Conservation (phyloP, 2,329 filamentous ascomycete species). For the Anisogramma anomala region DNA sequence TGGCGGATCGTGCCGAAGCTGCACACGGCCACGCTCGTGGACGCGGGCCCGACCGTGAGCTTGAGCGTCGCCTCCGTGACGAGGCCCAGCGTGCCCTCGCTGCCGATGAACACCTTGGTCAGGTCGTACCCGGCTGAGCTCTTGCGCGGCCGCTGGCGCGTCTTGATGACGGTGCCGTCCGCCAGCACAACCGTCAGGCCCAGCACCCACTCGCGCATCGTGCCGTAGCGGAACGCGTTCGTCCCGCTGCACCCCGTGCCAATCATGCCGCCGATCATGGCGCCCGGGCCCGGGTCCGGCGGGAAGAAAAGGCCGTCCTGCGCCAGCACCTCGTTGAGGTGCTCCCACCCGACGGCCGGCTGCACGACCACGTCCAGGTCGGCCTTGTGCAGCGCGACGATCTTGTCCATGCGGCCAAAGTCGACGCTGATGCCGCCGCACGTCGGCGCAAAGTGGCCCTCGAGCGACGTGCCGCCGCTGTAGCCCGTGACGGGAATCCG, state of each 20-base stretch:
- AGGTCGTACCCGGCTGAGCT: slow-evolving; percentile 87
- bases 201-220: slow-evolving; percentile 81
- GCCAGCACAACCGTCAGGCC: slow-evolving; percentile 72
- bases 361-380: slow-evolving; percentile 66
- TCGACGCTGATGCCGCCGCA: slow-evolving; percentile 76
- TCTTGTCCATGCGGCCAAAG: slow-evolving; percentile 74
- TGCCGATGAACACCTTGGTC: slow-evolving; percentile 79
- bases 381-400: slow-evolving; percentile 64
- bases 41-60: slow-evolving; percentile 68
- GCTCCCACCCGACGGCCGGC: slow-evolving; percentile 67
- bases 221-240: slow-evolving; percentile 75
- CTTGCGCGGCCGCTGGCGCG: slow-evolving; percentile 41
- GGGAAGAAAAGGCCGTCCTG: slow-evolving; percentile 69
- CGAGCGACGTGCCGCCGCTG: slow-evolving; percentile 77
- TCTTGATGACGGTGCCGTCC: slow-evolving; percentile 81
- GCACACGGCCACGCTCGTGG: slow-evolving; percentile 68
- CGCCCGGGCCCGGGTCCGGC: slow-evolving; percentile 71
- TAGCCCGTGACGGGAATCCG: slow-evolving; percentile 78
- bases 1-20: slow-evolving; percentile 47
- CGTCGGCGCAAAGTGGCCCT: slow-evolving; percentile 80
- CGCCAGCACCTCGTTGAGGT: slow-evolving; percentile 58
- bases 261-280: slow-evolving; percentile 75
- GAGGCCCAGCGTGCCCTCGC: slow-evolving; percentile 81
- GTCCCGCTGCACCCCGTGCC: slow-evolving; percentile 58
- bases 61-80: slow-evolving; percentile 87